Percentiles rank a stretch among this genome's conserved stretches.
Evolutionary conservation across 495 filamentous ascomycete genomes (phyloP).

Genomic region (Apodospora peruviana): DNA sequence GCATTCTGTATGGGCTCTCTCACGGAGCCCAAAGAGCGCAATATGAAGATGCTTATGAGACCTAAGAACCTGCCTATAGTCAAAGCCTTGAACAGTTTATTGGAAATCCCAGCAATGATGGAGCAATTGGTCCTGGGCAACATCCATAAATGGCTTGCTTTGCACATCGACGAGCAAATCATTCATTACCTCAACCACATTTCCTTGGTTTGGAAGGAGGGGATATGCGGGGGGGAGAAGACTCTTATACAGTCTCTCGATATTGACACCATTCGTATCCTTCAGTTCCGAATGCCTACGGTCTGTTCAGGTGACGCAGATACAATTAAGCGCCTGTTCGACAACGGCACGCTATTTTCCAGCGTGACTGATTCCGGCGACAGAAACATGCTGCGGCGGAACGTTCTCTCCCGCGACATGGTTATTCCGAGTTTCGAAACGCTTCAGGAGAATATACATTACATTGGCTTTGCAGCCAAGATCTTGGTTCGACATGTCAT

Average conservation of each 20-base stretch:
- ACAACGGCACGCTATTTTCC: constrained; percentile 9
- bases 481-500: constrained; percentile 9
- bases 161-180: no score
- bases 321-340: constrained; percentile 9
- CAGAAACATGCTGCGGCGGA: constrained; percentile 8
- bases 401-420: constrained; percentile 8
- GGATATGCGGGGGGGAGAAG: no score
- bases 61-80: no score
- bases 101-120: no score
- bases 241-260: constrained; percentile 7
- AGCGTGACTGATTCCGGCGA: constrained; percentile 3
- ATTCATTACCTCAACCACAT: no score
- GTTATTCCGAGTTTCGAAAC: constrained; percentile 12
- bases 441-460: constrained; percentile 10
- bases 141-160: no score
- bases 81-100: no score
- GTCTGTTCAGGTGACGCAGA: constrained; percentile 7
- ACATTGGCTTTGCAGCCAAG: constrained; percentile 6
- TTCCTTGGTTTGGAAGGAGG: no score
- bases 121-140: no score
- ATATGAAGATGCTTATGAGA: no score
- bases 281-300: constrained; percentile 8
- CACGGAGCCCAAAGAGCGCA: no score
- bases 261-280: constrained; percentile 7
- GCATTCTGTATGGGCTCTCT: no score